A percentile compares a stretch with the other conserved stretches of the same genome.
Conservation (phyloP, 2,329 filamentous ascomycete genomes). For the Ophiostoma sp. region DNA sequence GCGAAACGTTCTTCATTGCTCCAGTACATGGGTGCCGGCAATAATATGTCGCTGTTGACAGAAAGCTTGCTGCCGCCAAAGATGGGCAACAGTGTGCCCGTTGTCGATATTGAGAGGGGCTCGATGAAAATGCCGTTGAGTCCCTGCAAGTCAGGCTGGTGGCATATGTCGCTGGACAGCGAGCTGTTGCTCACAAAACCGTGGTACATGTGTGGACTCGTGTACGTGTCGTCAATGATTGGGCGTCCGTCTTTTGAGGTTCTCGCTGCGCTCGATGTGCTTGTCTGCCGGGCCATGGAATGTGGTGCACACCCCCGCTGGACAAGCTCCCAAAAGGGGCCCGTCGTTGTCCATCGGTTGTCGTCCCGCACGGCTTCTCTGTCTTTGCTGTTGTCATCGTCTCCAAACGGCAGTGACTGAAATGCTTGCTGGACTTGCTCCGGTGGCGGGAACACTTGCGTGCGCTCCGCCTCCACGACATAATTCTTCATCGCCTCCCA, state of each 20-base stretch:
- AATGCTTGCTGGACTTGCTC: constrained; percentile 49
- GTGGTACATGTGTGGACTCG: constrained; percentile 51
- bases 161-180: constrained; percentile 62
- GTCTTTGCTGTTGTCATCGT: constrained; percentile 30
- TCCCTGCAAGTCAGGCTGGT: constrained; percentile 63
- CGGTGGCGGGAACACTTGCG: constrained; percentile 42
- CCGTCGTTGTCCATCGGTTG: constrained; percentile 52
- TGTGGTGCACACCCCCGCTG: constrained; percentile 62
- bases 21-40: constrained; percentile 71
- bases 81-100: constrained; percentile 61
- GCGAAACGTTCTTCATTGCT: constrained; percentile 63
- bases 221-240: constrained; percentile 47
- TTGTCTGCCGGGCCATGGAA: constrained; percentile 57
- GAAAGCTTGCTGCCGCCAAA: constrained; percentile 69
- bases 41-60: constrained; percentile 69
- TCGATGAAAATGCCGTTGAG: constrained; percentile 66
- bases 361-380: background rate
- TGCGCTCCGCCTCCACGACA: constrained; percentile 49
- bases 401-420: constrained; percentile 43
- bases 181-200: constrained; percentile 65
- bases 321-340: constrained; percentile 58
- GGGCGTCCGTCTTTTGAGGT: constrained; percentile 43
- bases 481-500: constrained; percentile 61
- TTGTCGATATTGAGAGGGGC: constrained; percentile 57
- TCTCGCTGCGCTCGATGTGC: constrained; percentile 43